These are phyloP conservation scores for Irpex sp. DNA, from an alignment of 1,284 basidiomycete genomes.

Conservation along the genomic window DNA sequence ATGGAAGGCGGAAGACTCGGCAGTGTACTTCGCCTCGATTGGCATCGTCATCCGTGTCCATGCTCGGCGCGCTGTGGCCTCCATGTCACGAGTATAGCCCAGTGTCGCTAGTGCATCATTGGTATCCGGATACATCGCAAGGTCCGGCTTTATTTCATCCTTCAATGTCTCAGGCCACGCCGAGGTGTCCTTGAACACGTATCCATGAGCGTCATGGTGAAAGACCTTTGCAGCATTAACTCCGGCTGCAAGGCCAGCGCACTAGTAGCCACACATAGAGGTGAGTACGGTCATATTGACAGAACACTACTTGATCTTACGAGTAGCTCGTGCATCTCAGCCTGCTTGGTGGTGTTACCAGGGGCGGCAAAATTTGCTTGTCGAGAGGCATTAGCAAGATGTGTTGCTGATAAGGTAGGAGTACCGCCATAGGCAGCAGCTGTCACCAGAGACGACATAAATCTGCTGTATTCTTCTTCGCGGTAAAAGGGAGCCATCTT, in stretches of 20 bases:
- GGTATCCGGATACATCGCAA: background rate
- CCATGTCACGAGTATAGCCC: background rate
- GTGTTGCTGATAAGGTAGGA: background rate
- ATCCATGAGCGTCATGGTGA: slow-evolving; percentile 13
- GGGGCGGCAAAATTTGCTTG: background rate
- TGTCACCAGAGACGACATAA: background rate
- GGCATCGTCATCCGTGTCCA: slow-evolving; percentile 1
- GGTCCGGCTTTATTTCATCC: background rate
- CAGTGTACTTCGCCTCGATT: slow-evolving; percentile 2
- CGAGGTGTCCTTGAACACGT: background rate
- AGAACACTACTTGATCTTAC: too few species aligned
- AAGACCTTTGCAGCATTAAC: slow-evolving; percentile 13
- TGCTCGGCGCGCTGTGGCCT: slow-evolving; percentile 1
- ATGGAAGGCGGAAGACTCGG: background rate
- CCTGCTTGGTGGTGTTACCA: too few species aligned
- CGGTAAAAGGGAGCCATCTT: background rate
- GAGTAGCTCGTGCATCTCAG: too few species aligned
- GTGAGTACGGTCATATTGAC: background rate
- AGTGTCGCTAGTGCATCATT: background rate
- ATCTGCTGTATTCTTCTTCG: background rate
- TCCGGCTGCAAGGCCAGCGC: background rate
- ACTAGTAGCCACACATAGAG: background rate
- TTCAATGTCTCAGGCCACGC: background rate
- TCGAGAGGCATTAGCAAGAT: background rate
- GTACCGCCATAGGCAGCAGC: background rate